These are phyloP conservation scores for Pholiota conissans DNA, from an alignment of 768 basidiomycete species.

Conservation along the genomic window DNA sequence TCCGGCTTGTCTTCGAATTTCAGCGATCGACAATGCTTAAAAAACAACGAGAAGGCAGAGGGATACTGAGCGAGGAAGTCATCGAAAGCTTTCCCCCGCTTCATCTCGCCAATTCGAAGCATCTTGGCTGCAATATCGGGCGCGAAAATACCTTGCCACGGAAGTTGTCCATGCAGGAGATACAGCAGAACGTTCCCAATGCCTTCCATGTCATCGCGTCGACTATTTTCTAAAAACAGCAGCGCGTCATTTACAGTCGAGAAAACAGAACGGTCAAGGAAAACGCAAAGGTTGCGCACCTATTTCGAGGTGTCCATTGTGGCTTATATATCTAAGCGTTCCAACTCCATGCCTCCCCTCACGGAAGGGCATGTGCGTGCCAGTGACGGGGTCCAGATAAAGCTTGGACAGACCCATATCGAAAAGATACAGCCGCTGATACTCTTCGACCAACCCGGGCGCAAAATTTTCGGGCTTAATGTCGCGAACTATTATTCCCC, in stretches of 20 bases:
- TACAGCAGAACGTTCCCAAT: conserved; percentile 98
- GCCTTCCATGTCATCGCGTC: conserved; percentile 94
- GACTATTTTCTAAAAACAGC: conserved; percentile 39
- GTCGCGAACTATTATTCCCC: conserved; percentile 93
- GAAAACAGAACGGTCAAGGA: not conserved
- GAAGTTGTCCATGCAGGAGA: conserved; percentile 92
- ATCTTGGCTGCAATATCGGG: conserved; percentile 62
- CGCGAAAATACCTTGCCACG: conserved; percentile 87
- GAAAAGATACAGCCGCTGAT: conserved; percentile 95
- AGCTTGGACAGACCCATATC: conserved; percentile 98
- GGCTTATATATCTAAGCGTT: conserved; percentile 52
- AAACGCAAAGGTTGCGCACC: not conserved
- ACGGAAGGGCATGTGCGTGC: conserved; percentile 95
- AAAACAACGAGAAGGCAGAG: conserved; percentile 94
- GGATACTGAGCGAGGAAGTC: conserved; percentile 87
- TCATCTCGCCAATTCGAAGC: not conserved
- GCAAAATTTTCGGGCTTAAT: conserved; percentile 99
- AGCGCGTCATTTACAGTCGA: not conserved
- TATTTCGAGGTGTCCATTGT: not conserved
- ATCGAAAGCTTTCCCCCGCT: not conserved
- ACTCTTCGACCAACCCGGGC: conserved; percentile 97
- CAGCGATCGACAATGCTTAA: conserved; percentile 94
- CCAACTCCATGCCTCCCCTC: conserved; percentile 99
- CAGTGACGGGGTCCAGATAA: conserved; percentile 97
- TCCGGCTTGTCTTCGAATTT: conserved; percentile 99